Evolutionary conservation across 371 early-diverging fungal genomes (phyloP).

Genomic region (Mortierella sp.): DNA sequence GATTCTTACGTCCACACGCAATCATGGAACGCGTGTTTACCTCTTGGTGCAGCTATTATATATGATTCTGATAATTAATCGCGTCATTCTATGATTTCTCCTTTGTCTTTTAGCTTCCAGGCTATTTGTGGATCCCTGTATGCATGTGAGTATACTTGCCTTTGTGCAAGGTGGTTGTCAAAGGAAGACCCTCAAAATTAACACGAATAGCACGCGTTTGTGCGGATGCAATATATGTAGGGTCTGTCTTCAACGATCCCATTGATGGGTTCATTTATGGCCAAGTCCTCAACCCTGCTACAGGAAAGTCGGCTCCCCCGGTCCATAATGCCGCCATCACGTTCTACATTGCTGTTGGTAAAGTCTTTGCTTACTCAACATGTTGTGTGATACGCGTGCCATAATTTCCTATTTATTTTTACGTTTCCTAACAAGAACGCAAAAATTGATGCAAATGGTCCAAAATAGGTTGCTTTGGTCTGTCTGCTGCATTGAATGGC

Average conservation of each 20-base stretch:
- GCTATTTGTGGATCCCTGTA: slow-evolving; percentile 54
- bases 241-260: slow-evolving; percentile 72
- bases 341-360: slow-evolving; percentile 73
- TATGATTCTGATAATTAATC: too few species aligned
- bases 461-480: slow-evolving; percentile 68
- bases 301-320: slow-evolving; percentile 13
- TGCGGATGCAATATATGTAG: not conserved
- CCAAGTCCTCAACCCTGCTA: slow-evolving; percentile 6
- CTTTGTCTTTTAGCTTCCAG: slow-evolving; percentile 24
- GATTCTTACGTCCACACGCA: too few species aligned
- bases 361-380: too few species aligned
- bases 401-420: too few species aligned
- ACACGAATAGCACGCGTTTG: not conserved
- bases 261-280: slow-evolving; percentile 65
- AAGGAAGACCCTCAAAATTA: not conserved
- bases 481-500: slow-evolving; percentile 74
- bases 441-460: too few species aligned
- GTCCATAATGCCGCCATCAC: slow-evolving; percentile 61
- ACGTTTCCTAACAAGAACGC: too few species aligned
- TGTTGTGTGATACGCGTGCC: too few species aligned
- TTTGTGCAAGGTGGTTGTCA: too few species aligned
- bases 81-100: not conserved
- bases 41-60: too few species aligned
- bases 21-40: too few species aligned
- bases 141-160: slow-evolving; percentile 27